Percentiles rank a stretch among this genome's conserved stretches.
Evolutionary conservation across 2,329 filamentous ascomycete genomes (phyloP).

Genomic region (Monosporascus sp.): DNA sequence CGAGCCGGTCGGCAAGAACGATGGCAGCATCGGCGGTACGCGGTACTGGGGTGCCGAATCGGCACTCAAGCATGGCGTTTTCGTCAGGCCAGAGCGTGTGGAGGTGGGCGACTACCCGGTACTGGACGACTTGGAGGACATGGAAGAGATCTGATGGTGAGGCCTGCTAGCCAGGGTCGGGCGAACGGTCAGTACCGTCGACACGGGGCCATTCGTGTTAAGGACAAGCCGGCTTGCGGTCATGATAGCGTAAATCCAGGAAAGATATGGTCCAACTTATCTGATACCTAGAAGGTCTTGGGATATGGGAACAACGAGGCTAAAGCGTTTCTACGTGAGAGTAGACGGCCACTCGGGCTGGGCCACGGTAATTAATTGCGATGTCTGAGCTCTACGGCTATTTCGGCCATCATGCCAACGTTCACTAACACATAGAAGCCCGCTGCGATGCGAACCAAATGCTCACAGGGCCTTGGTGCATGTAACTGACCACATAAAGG

Average conservation of each 20-base stretch:
- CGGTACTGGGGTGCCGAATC: conserved; percentile 66
- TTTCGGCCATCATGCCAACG: neutral
- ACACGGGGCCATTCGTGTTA: no score
- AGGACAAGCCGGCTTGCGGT: no score
- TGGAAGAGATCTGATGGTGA: conserved; percentile 60
- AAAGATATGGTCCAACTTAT: neutral
- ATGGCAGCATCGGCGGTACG: conserved; percentile 62
- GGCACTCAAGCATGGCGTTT: conserved; percentile 65
- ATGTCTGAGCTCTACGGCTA: neutral
- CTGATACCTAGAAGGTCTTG: neutral
- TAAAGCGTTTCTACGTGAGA: neutral
- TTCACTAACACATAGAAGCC: neutral
- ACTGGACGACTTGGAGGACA: conserved; percentile 69
- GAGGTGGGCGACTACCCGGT: conserved; percentile 69
- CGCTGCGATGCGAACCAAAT: neutral
- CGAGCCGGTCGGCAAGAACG: conserved; percentile 78
- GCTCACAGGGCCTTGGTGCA: no score
- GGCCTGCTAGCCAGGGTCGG: conserved; percentile 1
- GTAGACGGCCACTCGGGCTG: neutral
- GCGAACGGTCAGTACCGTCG: no score
- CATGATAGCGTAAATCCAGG: no score
- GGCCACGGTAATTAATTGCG: neutral
- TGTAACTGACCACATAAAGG: no score
- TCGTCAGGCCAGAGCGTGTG: conserved; percentile 72
- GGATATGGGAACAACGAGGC: neutral